phyloP scores from a whole-genome alignment of 306 rosid species.

The Trifolium repens region DNA sequence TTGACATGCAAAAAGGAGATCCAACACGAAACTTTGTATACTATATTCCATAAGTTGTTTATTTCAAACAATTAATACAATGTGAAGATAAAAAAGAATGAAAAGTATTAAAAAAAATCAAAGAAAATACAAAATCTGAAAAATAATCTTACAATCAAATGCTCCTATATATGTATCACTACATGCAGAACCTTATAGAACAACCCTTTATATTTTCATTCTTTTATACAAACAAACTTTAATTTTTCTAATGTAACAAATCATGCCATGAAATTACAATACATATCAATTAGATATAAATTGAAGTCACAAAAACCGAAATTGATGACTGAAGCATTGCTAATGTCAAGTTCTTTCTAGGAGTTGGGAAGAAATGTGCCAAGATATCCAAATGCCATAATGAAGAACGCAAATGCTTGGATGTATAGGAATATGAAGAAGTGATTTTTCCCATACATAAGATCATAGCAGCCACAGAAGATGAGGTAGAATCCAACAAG shows the following conservation, averaged over 20 bases:
- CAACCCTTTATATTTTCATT: constrained; percentile 4
- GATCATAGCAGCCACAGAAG: constrained; percentile 70
- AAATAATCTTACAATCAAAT: constrained; percentile 41
- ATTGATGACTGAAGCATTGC: constrained; percentile 21
- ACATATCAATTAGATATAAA: constrained; percentile 19
- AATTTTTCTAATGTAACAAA: neutral
- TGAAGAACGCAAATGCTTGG: constrained; percentile 75
- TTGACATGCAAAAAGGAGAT: neutral
- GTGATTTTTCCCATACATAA: constrained; percentile 66
- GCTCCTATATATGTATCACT: neutral
- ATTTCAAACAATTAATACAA: constrained; percentile 37
- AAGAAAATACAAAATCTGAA: constrained; percentile 36
- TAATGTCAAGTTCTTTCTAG: constrained; percentile 40
- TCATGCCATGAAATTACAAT: constrained; percentile 8
- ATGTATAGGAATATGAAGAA: constrained; percentile 70
- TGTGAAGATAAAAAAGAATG: constrained; percentile 11
- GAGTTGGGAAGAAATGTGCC: constrained; percentile 80
- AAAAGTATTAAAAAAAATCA: neutral
- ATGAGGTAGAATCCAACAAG: constrained; percentile 71
- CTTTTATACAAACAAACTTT: neutral
- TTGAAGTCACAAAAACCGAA: constrained; percentile 5
- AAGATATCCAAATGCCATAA: constrained; percentile 76
- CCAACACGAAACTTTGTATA: neutral
- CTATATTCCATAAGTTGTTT: constrained; percentile 24
- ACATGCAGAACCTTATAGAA: constrained; percentile 35